These are phyloP conservation scores for Aristolochia fimbriata DNA, from an alignment of 164 flowering plant genomes.

Conservation along the genomic window DNA sequence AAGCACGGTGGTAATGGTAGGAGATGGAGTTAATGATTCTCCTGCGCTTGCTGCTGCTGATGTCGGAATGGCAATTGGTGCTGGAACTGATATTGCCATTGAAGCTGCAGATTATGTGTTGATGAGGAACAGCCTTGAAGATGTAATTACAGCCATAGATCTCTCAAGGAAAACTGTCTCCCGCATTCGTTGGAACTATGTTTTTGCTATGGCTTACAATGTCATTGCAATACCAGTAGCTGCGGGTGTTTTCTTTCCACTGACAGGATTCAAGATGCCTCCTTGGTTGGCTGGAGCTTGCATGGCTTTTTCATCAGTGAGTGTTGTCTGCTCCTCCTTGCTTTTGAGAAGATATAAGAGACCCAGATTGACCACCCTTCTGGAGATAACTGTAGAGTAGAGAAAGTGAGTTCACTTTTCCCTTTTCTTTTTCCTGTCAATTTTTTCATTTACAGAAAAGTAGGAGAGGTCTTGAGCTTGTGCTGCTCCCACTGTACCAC, in stretches of 20 bases:
- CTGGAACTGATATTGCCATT: slow-evolving; percentile 98
- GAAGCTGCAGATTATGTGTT: slow-evolving; percentile 97
- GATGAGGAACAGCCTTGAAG: slow-evolving; percentile 90
- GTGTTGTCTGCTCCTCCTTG: slow-evolving; percentile 97
- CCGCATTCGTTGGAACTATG: slow-evolving; percentile 67
- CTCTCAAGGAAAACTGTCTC: slow-evolving; percentile 84
- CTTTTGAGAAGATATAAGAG: slow-evolving; percentile 75
- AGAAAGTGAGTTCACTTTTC: too few species aligned
- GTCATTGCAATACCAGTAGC: slow-evolving; percentile 84
- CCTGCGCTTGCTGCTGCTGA: slow-evolving; percentile 99
- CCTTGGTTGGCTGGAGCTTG: slow-evolving; percentile 99
- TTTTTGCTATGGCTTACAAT: slow-evolving; percentile 95
- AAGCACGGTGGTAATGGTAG: slow-evolving; percentile 89
- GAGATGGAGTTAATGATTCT: slow-evolving; percentile 96
- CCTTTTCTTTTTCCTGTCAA: too few species aligned
- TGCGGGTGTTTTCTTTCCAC: slow-evolving; percentile 84
- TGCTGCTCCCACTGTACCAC: too few species aligned
- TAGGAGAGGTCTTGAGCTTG: neutral
- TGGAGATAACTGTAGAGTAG: slow-evolving; percentile 83
- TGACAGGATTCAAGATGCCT: slow-evolving; percentile 49
- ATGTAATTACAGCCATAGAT: slow-evolving; percentile 90
- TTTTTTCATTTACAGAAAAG: neutral
- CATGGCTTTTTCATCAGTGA: slow-evolving; percentile 95
- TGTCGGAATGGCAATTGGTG: slow-evolving; percentile 98
- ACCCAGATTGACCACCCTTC: slow-evolving; percentile 81